These are phyloP conservation scores for Aspergillus brunneoviolaceus DNA, from an alignment of 2,329 filamentous ascomycete genomes.

Conservation along the genomic window DNA sequence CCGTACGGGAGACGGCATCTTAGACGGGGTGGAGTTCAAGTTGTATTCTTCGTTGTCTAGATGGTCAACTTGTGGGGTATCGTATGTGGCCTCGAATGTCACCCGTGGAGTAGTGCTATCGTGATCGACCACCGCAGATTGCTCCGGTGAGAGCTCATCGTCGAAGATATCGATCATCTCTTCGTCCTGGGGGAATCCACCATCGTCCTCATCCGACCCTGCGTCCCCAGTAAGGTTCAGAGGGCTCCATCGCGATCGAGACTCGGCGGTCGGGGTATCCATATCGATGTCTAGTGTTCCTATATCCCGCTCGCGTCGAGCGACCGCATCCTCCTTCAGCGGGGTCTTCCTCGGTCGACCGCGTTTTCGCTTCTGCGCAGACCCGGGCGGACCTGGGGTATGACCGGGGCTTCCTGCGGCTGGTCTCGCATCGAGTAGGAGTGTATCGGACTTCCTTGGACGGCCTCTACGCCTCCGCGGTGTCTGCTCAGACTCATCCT, in stretches of 20 bases:
- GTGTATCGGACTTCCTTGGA: slow-evolving; percentile 43
- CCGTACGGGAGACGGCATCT: slow-evolving; percentile 34
- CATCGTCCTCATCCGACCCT: slow-evolving; percentile 24
- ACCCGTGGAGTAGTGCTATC: slow-evolving; percentile 19
- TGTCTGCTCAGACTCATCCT: slow-evolving; percentile 38
- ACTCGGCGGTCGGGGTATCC: slow-evolving; percentile 10
- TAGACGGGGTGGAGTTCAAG: slow-evolving; percentile 36
- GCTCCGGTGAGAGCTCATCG: slow-evolving; percentile 15
- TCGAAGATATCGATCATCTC: slow-evolving; percentile 20
- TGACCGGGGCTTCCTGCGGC: slow-evolving; percentile 31
- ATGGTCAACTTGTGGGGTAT: slow-evolving; percentile 31
- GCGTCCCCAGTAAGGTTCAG: slow-evolving; percentile 32
- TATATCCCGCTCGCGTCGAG: slow-evolving; percentile 21
- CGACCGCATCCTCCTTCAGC: slow-evolving; percentile 19
- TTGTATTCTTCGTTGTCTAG: slow-evolving; percentile 28
- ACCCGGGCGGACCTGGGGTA: slow-evolving; percentile 31
- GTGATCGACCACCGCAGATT: slow-evolving; percentile 8
- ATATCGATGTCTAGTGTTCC: slow-evolving; percentile 5
- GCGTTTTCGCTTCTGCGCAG: slow-evolving; percentile 34
- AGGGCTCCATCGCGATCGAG: slow-evolving; percentile 23
- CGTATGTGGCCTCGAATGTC: slow-evolving; percentile 27
- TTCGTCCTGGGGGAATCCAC: slow-evolving; percentile 21
- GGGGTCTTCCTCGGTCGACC: slow-evolving; percentile 41
- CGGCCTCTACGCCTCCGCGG: slow-evolving; percentile 44
- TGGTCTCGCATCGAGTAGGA: slow-evolving; percentile 36